Evolutionary conservation across 2,329 filamentous ascomycete species (phyloP), one percentile per base, ranked within the genome.

Genomic region (Diaporthe australafricana): DNA sequence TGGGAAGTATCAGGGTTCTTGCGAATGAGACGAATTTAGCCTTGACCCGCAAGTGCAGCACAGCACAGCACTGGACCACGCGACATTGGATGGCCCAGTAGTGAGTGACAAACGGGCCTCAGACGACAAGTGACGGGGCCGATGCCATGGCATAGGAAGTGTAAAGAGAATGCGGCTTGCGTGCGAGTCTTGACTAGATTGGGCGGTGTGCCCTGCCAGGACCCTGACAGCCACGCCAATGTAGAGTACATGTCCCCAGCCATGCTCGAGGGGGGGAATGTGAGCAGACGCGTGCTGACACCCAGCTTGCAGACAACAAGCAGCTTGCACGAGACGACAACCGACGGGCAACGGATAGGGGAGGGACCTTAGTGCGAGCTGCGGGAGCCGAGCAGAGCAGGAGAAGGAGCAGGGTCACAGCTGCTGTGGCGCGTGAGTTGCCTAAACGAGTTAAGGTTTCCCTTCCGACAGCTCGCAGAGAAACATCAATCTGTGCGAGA

Each of bases 141-240:
- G 40, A 57, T 57, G 55, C 56, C 22, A 57, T 16, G 55, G 56
- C 66, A 52, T 27, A 60, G 48, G 56, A 70, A 35, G 57, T 63
- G 53, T 63, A 56, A 42, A 73, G 47, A 25, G 60, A 67, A 67
- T 67, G 67, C 60, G 70, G 71, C 63, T 68, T 68, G 71, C 68
- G 60, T 70, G 55, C 60, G 63, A 67, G 68, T 57, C 47, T 63
- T 73, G 71, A 40, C 71, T 73, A 65, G 68, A 71, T 71, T 48
- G 56, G 70, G 71, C 68, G 70, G 68, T 52, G 48, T 52, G 60
- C 32, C 40, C 35, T 30, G 72, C 70, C 72, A 71, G 57, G 32
- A 48, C 40, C 68, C 30, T 52, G 52, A 53, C 70, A 47, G 50
- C 42, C 52, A 68, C 40, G 30, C n/a, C 45, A 47, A 40, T 38